These are phyloP conservation scores for Fusarium nygamai DNA, from an alignment of 2,329 filamentous ascomycete genomes.

Conservation along the genomic window DNA sequence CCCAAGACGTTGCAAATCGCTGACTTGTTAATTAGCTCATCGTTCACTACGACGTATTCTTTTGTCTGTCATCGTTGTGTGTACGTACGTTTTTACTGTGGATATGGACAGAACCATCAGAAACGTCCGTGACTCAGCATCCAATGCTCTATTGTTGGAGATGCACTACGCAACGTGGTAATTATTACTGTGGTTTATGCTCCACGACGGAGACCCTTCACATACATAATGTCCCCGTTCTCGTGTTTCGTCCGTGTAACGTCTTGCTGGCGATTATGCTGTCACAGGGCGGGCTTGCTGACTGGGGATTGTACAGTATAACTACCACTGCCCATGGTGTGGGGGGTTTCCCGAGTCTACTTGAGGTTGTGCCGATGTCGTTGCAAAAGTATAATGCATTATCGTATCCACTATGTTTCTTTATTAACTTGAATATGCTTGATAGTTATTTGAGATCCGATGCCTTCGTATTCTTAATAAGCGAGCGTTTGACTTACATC, in stretches of 20 bases:
- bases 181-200: background rate
- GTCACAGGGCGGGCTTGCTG: background rate
- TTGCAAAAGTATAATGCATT: background rate
- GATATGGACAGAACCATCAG: background rate
- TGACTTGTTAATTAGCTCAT: slow-evolving; percentile 15
- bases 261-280: slow-evolving; percentile 6
- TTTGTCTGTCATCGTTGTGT: background rate
- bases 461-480: slow-evolving; percentile 3
- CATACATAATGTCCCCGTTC: slow-evolving; percentile 5
- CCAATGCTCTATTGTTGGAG: slow-evolving; percentile 4
- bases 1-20: background rate
- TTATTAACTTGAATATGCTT: background rate
- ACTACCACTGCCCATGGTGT: slow-evolving; percentile 5
- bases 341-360: background rate
- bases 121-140: background rate
- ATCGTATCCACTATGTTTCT: slow-evolving; percentile 7
- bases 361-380: slow-evolving; percentile 1
- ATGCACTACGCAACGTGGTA: background rate
- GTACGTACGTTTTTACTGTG: background rate
- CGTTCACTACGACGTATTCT: background rate
- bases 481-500: background rate
- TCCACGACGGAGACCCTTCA: slow-evolving; percentile 8
- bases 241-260: slow-evolving; percentile 36
- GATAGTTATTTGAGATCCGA: slow-evolving; percentile 2
- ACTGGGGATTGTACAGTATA: slow-evolving; percentile 2